Evolutionary conservation across 768 basidiomycete species (phyloP).

Genomic region (Lentinula edodes): DNA sequence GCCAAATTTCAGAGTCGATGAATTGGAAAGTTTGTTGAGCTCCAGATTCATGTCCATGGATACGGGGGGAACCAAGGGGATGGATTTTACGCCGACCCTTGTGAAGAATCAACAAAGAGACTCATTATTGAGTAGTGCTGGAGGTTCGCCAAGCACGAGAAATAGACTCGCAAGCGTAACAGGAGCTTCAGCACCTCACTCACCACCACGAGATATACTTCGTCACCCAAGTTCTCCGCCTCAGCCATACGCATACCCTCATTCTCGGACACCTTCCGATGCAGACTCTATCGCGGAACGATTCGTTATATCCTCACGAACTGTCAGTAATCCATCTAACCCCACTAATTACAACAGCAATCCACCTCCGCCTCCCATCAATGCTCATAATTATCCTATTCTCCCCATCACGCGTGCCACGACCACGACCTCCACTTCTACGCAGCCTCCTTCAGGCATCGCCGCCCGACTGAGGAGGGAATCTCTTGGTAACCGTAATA

Average conservation of each 20-base stretch:
- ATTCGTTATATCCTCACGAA: slow-evolving; percentile 27
- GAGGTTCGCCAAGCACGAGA: slow-evolving; percentile 10
- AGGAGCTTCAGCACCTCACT: neutral
- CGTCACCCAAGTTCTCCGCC: neutral
- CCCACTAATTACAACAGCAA: neutral
- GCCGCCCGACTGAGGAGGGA: slow-evolving; percentile 4
- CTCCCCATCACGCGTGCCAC: slow-evolving; percentile 5
- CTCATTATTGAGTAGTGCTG: slow-evolving; percentile 32
- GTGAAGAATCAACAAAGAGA: slow-evolving; percentile 59
- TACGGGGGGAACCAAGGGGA: slow-evolving; percentile 14
- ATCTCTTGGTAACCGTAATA: slow-evolving; percentile 1
- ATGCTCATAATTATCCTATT: neutral
- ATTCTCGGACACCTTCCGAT: neutral
- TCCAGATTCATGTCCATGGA: slow-evolving; percentile 68
- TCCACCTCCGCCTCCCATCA: neutral
- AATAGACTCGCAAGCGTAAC: slow-evolving; percentile 1
- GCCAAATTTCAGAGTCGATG: slow-evolving; percentile 70
- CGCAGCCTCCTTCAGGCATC: slow-evolving; percentile 8
- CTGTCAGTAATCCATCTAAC: neutral
- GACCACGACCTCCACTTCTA: slow-evolving; percentile 13
- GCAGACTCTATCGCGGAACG: slow-evolving; percentile 24
- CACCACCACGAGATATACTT: slow-evolving; percentile 2
- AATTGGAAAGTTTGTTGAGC: slow-evolving; percentile 71
- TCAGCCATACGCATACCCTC: slow-evolving; percentile 7
- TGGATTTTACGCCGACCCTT: slow-evolving; percentile 64